Base-by-base conservation (phyloP, 805 yeast genomes). In the Priceomyces melissophilus region DNA sequence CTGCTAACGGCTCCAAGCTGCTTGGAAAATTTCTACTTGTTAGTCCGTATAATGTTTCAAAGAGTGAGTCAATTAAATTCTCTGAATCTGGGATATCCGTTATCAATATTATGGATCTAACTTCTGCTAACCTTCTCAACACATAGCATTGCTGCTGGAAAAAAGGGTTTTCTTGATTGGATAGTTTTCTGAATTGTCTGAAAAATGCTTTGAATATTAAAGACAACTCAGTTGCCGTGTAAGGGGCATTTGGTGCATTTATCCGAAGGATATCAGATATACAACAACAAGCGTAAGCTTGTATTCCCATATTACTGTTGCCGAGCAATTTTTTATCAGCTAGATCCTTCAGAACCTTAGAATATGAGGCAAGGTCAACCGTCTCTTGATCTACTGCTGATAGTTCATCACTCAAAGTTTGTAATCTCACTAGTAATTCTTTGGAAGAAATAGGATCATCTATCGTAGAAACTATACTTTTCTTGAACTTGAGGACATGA, bases 191-290 rank as follows among this genome's bases (percentile, higher is more conserved):
- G 48, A 90, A 76, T 55, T 85, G 89, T 20, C 63, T 58, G 45
- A 84, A 72, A 52, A 88, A 78, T 6, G 86, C 68, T 47, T 73
- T 76, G 65, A 89, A 87, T 13, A 87, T 75, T 3, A 70, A 81
- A 1, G 79, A 67, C 30, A 89, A 67, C 48, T 84, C 82, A 1
- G 65, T 47, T 16, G 81, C 79, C 2, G 84, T 78, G 60, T 75
- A 89, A 3, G 97, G 96, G 5, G 96, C 95, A 56, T 89, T 87
- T 0, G 96, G 96, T 0, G 96, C 96, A 53, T 74, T 83, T 11
- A 90, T 59, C 43, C 96, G 69, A 32, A 89, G 61, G 8, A 90
- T 68, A 56, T 89, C 96, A 4, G 88, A 72, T 6, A 88, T 47
- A 47, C 93, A 81, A 53, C 95, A 83, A 6, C 93, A 81, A 1